Evolutionary conservation across 2,329 filamentous ascomycete species (phyloP).

Genomic region (Aspergillus spinulosporus): DNA sequence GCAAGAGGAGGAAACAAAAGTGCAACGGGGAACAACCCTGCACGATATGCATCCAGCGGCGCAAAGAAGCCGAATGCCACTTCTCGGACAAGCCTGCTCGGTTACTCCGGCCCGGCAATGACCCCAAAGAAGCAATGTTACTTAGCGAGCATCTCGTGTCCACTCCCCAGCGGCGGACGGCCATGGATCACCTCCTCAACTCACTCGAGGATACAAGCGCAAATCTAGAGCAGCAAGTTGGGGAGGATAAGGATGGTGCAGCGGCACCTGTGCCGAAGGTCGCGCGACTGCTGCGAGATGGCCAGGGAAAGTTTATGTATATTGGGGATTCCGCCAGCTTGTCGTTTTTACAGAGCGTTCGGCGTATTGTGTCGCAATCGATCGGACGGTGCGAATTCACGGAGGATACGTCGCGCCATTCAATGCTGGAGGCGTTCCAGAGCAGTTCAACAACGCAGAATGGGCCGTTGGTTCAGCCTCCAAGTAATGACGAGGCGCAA

Average conservation of each 20-base stretch:
- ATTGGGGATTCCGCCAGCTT: conserved; percentile 56
- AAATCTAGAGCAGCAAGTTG: conserved; percentile 29
- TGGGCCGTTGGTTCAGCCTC: conserved; percentile 31
- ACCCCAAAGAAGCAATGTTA: conserved; percentile 33
- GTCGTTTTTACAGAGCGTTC: conserved; percentile 55
- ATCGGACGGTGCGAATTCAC: conserved; percentile 46
- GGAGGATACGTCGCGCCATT: conserved; percentile 43
- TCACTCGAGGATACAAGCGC: conserved; percentile 35
- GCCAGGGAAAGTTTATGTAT: conserved; percentile 56
- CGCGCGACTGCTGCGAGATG: conserved; percentile 52
- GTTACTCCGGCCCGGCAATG: conserved; percentile 32
- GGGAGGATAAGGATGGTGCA: conserved; percentile 34
- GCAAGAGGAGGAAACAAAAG: conserved; percentile 53
- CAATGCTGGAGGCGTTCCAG: conserved; percentile 45
- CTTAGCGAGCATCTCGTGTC: conserved; percentile 34
- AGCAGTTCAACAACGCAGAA: conserved; percentile 30
- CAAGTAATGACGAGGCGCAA: conserved; percentile 44
- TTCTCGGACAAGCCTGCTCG: conserved; percentile 40
- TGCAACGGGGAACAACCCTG: conserved; percentile 55
- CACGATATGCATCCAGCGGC: conserved; percentile 50
- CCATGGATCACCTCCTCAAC: conserved; percentile 37
- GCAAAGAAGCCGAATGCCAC: conserved; percentile 44
- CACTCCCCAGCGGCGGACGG: conserved; percentile 35
- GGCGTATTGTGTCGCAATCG: conserved; percentile 50
- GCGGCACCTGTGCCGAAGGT: conserved; percentile 39